These are phyloP conservation scores for Lagenaria siceraria DNA, from an alignment of 306 rosid species.

Conservation along the genomic window DNA sequence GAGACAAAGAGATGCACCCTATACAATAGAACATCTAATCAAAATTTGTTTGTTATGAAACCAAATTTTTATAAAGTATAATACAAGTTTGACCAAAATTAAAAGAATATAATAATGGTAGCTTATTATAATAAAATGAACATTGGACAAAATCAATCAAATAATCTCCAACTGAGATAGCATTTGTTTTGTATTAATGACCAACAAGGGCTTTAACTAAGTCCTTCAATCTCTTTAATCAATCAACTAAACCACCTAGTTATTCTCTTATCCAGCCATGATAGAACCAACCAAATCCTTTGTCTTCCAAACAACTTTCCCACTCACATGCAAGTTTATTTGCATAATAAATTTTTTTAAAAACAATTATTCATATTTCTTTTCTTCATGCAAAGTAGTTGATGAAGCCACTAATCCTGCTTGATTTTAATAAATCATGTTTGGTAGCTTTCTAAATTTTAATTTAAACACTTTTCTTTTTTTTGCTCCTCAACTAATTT, in stretches of 20 bases:
- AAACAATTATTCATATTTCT: neutral
- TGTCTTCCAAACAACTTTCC: neutral
- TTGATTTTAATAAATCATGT: neutral
- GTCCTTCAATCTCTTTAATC: neutral
- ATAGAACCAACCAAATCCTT: neutral
- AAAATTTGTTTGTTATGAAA: neutral
- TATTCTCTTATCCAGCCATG: neutral
- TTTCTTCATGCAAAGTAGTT: neutral
- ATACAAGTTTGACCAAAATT: neutral
- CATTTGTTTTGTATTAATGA: neutral
- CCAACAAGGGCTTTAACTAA: neutral
- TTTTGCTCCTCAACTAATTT: no score
- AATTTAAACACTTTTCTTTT: neutral
- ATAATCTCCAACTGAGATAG: neutral
- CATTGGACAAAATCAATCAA: no score
- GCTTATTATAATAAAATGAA: no score
- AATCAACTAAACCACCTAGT: slow-evolving; percentile 2
- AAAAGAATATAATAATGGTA: neutral
- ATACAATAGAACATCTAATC: neutral
- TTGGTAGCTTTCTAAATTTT: neutral
- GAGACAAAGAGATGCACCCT: neutral
- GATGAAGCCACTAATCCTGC: neutral
- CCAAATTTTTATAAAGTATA: neutral
- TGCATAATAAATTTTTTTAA: neutral
- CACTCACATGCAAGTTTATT: neutral